Percentiles rank a stretch among this genome's conserved stretches.
These are phyloP conservation scores for Saccharomyces jurei DNA, from an alignment of 805 yeast species.

Conservation along the genomic window DNA sequence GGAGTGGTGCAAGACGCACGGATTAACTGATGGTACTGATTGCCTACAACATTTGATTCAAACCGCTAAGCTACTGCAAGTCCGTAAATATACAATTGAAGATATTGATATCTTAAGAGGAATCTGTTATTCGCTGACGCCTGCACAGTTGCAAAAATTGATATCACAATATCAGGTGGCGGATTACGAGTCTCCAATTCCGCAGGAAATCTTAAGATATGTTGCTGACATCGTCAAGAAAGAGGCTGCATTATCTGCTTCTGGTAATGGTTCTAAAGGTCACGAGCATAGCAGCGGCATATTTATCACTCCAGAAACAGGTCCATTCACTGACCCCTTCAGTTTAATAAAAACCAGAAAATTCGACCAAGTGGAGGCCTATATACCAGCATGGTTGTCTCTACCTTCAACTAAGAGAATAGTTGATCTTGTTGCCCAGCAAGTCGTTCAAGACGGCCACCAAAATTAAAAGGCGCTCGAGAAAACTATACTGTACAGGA, in stretches of 20 bases:
- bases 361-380: slow-evolving; percentile 75
- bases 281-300: slow-evolving; percentile 42
- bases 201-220: slow-evolving; percentile 67
- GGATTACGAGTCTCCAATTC: slow-evolving; percentile 89
- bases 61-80: slow-evolving; percentile 86
- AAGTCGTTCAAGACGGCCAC: slow-evolving; percentile 54
- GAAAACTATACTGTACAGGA: background rate
- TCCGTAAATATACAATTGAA: slow-evolving; percentile 79
- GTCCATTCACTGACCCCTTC: slow-evolving; percentile 78
- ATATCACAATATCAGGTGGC: slow-evolving; percentile 84
- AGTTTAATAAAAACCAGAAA: slow-evolving; percentile 67
- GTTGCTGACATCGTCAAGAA: slow-evolving; percentile 74
- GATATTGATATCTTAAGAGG: slow-evolving; percentile 91
- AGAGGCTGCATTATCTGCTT: slow-evolving; percentile 31
- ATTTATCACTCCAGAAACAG: slow-evolving; percentile 61
- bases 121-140: slow-evolving; percentile 87
- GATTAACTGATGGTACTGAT: slow-evolving; percentile 76
- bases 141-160: slow-evolving; percentile 90
- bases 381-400: slow-evolving; percentile 90
- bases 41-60: slow-evolving; percentile 82
- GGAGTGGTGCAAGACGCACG: slow-evolving; percentile 97
- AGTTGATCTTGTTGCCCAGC: slow-evolving; percentile 78
- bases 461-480: background rate
- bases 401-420: slow-evolving; percentile 83
- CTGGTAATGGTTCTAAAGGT: slow-evolving; percentile 38